Conservation (phyloP, 164 flowering plant species). For the Vitis labrusca region DNA sequence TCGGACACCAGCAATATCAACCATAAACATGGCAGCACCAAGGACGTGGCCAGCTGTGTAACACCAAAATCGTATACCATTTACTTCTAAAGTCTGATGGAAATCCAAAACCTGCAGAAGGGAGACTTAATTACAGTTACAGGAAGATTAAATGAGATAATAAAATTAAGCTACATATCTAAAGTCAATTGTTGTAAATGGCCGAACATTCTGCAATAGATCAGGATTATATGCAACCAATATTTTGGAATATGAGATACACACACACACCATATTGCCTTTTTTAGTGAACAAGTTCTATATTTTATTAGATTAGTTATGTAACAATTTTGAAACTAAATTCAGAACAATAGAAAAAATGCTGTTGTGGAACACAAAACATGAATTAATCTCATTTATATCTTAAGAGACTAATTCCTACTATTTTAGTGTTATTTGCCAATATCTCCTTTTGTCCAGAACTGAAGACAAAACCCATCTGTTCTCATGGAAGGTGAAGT, state of each 20-base stretch:
- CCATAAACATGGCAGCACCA: constrained; percentile 99
- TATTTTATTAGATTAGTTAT: no score
- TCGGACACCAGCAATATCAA: constrained; percentile 96
- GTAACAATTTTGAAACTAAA: not conserved
- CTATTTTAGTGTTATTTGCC: not conserved
- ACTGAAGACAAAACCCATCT: no score
- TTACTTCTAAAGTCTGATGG: constrained; percentile 95
- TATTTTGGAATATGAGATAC: no score
- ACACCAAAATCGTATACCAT: constrained; percentile 97
- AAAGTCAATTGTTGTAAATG: no score
- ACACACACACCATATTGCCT: no score
- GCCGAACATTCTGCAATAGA: not conserved
- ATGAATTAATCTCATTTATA: not conserved
- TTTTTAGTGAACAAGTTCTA: no score
- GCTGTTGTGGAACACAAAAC: not conserved
- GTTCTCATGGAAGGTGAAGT: no score
- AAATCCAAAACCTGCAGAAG: constrained; percentile 84
- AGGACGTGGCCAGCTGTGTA: constrained; percentile 99
- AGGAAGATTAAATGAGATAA: not conserved
- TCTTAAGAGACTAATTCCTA: not conserved
- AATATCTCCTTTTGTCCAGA: no score
- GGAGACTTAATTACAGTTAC: not conserved
- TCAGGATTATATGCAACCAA: not conserved
- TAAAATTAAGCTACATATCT: not conserved
- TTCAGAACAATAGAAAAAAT: not conserved